phyloP scores from a whole-genome alignment of 129 eudicot genomes.

The carrot (Daucus carota) region DH1_v3.0 NC_030382.2:54852501-54853000 shows the following conservation, averaged over 20 bases:
- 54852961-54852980: conserved; percentile 25
- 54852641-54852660: conserved; percentile 18
- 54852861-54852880: conserved; percentile 2
- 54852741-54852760: conserved; percentile 11
- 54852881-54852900: conserved; percentile 23
- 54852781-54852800: neutral
- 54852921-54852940: conserved; percentile 21
- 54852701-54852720: conserved; percentile 26
- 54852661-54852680: conserved; percentile 11
- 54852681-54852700: conserved; percentile 16
- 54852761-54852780: conserved; percentile 11
- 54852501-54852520: neutral
- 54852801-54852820: neutral
- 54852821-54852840: neutral
- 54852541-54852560: conserved; percentile 16
- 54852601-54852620: conserved; percentile 26
- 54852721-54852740: conserved; percentile 15
- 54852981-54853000: conserved; percentile 16
- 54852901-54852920: conserved; percentile 20
- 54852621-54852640: conserved; percentile 17
- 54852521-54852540: conserved; percentile 24
- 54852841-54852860: neutral
- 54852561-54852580: conserved; percentile 17
- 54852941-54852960: conserved; percentile 20
- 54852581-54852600: conserved; percentile 26